A percentile compares a stretch with the other conserved stretches of the same genome.
Conservation (phyloP, 1,284 basidiomycete genomes). For the Pyrrhoderma noxium region DNA sequence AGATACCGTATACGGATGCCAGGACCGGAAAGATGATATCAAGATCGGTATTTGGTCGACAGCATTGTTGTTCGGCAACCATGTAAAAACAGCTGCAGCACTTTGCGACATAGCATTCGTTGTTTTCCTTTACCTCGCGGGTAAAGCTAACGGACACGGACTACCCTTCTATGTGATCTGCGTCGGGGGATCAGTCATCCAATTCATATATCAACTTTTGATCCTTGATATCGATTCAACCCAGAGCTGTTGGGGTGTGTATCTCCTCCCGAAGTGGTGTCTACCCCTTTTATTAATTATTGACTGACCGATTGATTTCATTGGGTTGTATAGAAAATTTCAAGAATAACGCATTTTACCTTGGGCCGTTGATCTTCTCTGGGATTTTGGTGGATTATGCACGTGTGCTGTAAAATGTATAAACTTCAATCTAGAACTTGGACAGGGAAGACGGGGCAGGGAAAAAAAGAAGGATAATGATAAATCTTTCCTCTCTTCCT, state of each 20-base stretch:
- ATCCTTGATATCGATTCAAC: slow-evolving; percentile 28
- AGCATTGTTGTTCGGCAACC: slow-evolving; percentile 35
- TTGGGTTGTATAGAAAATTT: slow-evolving; percentile 11
- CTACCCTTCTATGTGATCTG: slow-evolving; percentile 32
- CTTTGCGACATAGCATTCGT: slow-evolving; percentile 32
- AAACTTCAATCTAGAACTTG: background rate
- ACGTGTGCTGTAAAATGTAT: background rate
- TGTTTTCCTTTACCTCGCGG: slow-evolving; percentile 28
- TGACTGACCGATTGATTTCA: too few relatives aligned
- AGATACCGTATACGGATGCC: slow-evolving; percentile 44
- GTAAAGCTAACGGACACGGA: slow-evolving; percentile 26
- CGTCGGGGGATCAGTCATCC: slow-evolving; percentile 29
- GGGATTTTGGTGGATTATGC: slow-evolving; percentile 21
- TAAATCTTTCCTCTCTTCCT: too few relatives aligned
- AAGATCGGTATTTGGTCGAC: slow-evolving; percentile 40
- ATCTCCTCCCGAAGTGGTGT: background rate
- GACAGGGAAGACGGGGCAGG: too few relatives aligned
- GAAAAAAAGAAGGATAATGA: too few relatives aligned
- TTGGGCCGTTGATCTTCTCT: slow-evolving; percentile 18
- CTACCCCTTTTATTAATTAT: background rate
- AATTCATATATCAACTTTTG: slow-evolving; percentile 34
- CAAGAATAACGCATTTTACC: slow-evolving; percentile 15
- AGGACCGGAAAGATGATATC: slow-evolving; percentile 39
- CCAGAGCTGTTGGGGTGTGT: slow-evolving; percentile 26
- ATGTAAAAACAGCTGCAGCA: slow-evolving; percentile 31